Percentiles rank a stretch among this genome's conserved stretches.
phyloP scores from a whole-genome alignment of 208 protist species.

The Trypanosoma rangeli region DNA sequence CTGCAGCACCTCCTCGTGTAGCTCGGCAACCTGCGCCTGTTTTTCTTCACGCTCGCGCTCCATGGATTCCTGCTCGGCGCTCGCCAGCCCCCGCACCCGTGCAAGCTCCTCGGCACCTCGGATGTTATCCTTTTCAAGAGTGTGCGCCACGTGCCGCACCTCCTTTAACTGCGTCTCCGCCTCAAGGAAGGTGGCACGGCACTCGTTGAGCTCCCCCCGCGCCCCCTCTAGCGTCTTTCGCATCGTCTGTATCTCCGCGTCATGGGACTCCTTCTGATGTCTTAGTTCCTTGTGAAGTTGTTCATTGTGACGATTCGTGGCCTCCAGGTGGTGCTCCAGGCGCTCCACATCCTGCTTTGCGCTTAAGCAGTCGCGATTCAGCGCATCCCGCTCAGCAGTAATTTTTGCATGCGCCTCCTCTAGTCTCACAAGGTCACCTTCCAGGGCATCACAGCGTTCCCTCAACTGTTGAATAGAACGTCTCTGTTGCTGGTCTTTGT shows the following conservation, averaged over 20 bases:
- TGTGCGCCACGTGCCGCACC: slow-evolving; percentile 33
- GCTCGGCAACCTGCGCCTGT: slow-evolving; percentile 45
- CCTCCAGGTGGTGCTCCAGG: slow-evolving; percentile 38
- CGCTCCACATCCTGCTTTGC: slow-evolving; percentile 31
- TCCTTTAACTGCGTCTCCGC: slow-evolving; percentile 44
- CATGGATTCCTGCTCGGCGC: slow-evolving; percentile 38
- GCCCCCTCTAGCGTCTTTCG: slow-evolving; percentile 36
- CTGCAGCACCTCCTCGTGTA: slow-evolving; percentile 46
- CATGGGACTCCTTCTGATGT: slow-evolving; percentile 27
- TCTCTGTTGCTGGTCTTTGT: slow-evolving; percentile 16
- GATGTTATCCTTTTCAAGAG: slow-evolving; percentile 27
- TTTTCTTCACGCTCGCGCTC: slow-evolving; percentile 39
- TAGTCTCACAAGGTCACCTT: slow-evolving; percentile 36
- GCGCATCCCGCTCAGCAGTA: slow-evolving; percentile 33
- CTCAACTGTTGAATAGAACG: slow-evolving; percentile 32
- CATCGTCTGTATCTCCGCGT: slow-evolving; percentile 37
- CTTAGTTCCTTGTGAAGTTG: slow-evolving; percentile 49
- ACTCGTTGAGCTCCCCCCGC: slow-evolving; percentile 51
- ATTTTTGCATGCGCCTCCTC: slow-evolving; percentile 15
- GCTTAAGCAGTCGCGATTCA: slow-evolving; percentile 25
- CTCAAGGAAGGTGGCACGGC: slow-evolving; percentile 45
- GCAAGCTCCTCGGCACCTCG: slow-evolving; percentile 23
- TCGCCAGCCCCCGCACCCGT: slow-evolving; percentile 3
- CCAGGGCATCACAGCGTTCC: slow-evolving; percentile 34
- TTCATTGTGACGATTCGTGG: slow-evolving; percentile 57